A percentile compares a stretch with the other conserved stretches of the same genome.
Conservation (phyloP, 345 rosid genomes). For the Lumnitzera racemosa region DNA sequence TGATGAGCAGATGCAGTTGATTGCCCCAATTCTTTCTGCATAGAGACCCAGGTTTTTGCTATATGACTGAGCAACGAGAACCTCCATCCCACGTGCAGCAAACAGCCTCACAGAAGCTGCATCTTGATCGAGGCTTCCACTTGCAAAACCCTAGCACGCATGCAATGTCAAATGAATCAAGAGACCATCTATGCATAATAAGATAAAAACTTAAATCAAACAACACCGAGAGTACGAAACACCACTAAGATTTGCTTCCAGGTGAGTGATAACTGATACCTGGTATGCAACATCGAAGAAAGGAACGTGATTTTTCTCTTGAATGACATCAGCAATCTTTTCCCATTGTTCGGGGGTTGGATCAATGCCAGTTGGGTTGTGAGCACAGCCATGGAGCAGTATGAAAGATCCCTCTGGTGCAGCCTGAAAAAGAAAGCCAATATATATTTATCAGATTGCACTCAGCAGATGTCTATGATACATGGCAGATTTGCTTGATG, state of each 20-base stretch:
- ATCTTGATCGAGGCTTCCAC: constrained; percentile 94
- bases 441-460: no score
- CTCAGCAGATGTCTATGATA: not conserved
- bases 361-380: constrained; percentile 98
- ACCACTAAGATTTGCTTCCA: constrained; percentile 1
- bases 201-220: not conserved
- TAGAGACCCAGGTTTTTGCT: constrained; percentile 93
- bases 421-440: constrained; percentile 34
- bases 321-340: constrained; percentile 79
- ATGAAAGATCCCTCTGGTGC: constrained; percentile 93
- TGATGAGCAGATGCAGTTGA: constrained; percentile 79
- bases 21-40: constrained; percentile 90
- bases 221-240: not conserved
- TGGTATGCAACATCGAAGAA: constrained; percentile 98
- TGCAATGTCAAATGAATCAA: not conserved
- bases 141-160: constrained; percentile 78
- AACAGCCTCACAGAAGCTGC: constrained; percentile 87
- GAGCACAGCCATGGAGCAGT: constrained; percentile 98
- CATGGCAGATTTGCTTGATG: not conserved
- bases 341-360: constrained; percentile 95
- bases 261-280: constrained; percentile 29
- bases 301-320: constrained; percentile 88
- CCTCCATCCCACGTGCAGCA: constrained; percentile 78
- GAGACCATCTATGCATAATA: not conserved
- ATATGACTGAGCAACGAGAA: constrained; percentile 91